Percentiles rank a stretch among this genome's conserved stretches.
Conservation (phyloP, 2,329 filamentous ascomycete genomes). For the Scedosporium dehoogii region DNA sequence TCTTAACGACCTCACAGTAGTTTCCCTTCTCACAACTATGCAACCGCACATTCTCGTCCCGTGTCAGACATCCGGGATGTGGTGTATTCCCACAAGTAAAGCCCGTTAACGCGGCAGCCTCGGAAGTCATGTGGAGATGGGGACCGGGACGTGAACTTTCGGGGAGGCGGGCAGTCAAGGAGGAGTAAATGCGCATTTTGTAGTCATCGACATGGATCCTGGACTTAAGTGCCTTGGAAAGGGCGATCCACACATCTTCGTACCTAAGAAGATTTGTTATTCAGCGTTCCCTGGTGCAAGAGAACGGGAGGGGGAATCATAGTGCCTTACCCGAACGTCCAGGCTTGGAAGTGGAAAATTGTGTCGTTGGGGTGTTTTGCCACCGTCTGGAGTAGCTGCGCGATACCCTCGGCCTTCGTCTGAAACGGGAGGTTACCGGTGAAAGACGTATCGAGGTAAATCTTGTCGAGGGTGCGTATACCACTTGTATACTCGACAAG, state of each 20-base stretch:
- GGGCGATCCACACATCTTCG: slow-evolving; percentile 80
- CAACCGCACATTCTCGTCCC: slow-evolving; percentile 50
- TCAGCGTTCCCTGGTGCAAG: neutral
- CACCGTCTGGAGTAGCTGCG: slow-evolving; percentile 63
- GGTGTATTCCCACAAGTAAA: slow-evolving; percentile 64
- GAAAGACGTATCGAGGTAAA: slow-evolving; percentile 88
- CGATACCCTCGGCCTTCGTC: slow-evolving; percentile 63
- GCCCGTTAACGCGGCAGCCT: slow-evolving; percentile 60
- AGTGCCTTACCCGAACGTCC: slow-evolving; percentile 57
- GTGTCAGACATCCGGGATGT: slow-evolving; percentile 63
- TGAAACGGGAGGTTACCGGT: slow-evolving; percentile 36
- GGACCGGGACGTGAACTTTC: neutral
- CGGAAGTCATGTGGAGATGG: slow-evolving; percentile 32
- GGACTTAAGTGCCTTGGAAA: slow-evolving; percentile 60
- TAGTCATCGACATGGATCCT: slow-evolving; percentile 78
- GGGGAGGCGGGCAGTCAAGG: slow-evolving; percentile 35
- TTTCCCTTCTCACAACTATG: slow-evolving; percentile 79
- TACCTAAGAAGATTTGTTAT: slow-evolving; percentile 40
- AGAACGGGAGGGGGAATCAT: neutral
- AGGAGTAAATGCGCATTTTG: slow-evolving; percentile 61
- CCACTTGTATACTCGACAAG: slow-evolving; percentile 65
- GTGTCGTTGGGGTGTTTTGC: slow-evolving; percentile 60
- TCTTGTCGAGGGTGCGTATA: slow-evolving; percentile 59
- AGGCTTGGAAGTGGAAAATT: slow-evolving; percentile 73
- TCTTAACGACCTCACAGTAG: slow-evolving; percentile 40